A percentile compares a stretch with the other conserved stretches of the same genome.
These are phyloP conservation scores for Crotalaria pallida DNA, from an alignment of 306 rosid genomes.

Conservation along the genomic window DNA sequence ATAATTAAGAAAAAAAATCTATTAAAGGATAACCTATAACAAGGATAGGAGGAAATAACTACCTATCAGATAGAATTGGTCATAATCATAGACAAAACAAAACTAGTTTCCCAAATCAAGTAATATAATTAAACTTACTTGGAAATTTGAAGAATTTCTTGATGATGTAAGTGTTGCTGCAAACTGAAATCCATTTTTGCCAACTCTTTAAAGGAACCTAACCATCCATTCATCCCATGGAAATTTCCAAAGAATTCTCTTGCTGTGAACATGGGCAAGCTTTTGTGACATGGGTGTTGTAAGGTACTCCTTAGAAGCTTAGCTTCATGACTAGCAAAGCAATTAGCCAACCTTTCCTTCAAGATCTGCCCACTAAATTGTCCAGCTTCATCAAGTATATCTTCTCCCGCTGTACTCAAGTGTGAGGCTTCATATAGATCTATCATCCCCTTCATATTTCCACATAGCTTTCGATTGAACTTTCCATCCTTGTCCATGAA, in stretches of 20 bases:
- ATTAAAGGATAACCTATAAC: no score
- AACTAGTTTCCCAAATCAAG: neutral
- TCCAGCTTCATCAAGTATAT: constrained; percentile 30
- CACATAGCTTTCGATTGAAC: constrained; percentile 9
- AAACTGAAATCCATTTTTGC: constrained; percentile 42
- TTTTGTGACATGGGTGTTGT: constrained; percentile 52
- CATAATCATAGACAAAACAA: neutral
- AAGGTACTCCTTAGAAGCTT: constrained; percentile 31
- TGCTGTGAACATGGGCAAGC: constrained; percentile 39
- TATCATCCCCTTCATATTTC: constrained; percentile 20
- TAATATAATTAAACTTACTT: constrained; percentile 14
- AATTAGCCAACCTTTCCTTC: neutral
- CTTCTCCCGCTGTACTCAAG: constrained; percentile 26
- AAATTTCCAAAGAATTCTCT: constrained; percentile 21
- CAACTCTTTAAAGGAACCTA: constrained; percentile 26
- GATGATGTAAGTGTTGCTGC: constrained; percentile 26
- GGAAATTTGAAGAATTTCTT: constrained; percentile 38
- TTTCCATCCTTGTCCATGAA: constrained; percentile 22
- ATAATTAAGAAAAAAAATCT: no score
- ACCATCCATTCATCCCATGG: constrained; percentile 32
- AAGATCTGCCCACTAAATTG: constrained; percentile 18
- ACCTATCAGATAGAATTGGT: no score
- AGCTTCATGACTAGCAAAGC: constrained; percentile 12
- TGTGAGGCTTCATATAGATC: constrained; percentile 39
- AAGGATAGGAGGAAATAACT: no score